Conservation (phyloP, 306 rosid species). For the Vachellia collinsii region DNA sequence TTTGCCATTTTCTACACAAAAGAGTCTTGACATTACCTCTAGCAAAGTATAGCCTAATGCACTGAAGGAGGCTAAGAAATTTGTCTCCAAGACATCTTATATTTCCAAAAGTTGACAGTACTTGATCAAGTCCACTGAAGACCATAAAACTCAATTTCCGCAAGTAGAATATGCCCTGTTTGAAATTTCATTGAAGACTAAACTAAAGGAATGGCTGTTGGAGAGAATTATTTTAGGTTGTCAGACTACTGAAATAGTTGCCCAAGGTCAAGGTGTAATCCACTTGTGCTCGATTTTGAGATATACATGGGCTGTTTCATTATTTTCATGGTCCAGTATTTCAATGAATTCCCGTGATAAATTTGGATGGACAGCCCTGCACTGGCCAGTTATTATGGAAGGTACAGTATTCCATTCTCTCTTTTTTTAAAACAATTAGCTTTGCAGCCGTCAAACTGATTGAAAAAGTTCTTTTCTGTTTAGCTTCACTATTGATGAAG, state of each 20-base stretch:
- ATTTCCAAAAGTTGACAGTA: conserved; percentile 63
- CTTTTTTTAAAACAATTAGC: conserved; percentile 26
- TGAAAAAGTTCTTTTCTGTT: conserved; percentile 18
- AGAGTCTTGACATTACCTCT: conserved; percentile 62
- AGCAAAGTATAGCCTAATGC: conserved; percentile 51
- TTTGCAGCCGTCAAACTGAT: conserved; percentile 24
- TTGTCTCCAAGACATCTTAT: conserved; percentile 56
- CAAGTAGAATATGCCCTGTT: conserved; percentile 69
- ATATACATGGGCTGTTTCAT: conserved; percentile 80
- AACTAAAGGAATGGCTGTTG: conserved; percentile 82
- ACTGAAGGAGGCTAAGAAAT: conserved; percentile 71
- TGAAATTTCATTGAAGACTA: conserved; percentile 65
- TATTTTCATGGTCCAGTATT: conserved; percentile 81
- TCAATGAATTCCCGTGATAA: conserved; percentile 91
- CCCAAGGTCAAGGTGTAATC: conserved; percentile 85
- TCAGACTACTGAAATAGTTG: conserved; percentile 68
- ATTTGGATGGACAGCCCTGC: conserved; percentile 97
- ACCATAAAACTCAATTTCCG: conserved; percentile 52
- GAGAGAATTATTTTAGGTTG: conserved; percentile 71
- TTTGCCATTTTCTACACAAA: conserved; percentile 69
- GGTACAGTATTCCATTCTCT: conserved; percentile 48
- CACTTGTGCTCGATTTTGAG: conserved; percentile 89
- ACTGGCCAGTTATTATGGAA: conserved; percentile 93
- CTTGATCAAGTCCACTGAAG: conserved; percentile 60
- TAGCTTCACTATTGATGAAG: conserved; percentile 19